Evolutionary conservation across 805 yeast genomes (phyloP).

Genomic region (Pichia sporocuriosa): DNA sequence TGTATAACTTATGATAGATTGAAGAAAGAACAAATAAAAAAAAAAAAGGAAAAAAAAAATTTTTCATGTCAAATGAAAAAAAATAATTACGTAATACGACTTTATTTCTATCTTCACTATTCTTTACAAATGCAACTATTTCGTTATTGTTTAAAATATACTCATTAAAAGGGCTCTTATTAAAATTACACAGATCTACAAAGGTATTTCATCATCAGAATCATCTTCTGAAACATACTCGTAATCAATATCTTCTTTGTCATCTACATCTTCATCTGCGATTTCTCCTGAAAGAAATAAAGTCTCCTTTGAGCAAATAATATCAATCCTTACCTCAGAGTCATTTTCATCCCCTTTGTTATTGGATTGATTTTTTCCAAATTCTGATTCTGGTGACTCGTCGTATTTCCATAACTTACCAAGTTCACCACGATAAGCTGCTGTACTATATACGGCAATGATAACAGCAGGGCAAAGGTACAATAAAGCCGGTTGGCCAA

Average conservation of each 20-base stretch:
- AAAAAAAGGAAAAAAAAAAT: too few species aligned
- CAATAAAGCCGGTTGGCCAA: slow-evolving; percentile 63
- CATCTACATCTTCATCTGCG: slow-evolving; percentile 21
- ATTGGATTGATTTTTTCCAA: too few species aligned
- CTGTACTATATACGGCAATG: slow-evolving; percentile 29
- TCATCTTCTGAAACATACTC: slow-evolving; percentile 4
- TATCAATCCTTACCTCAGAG: slow-evolving; percentile 14
- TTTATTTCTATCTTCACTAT: too few species aligned
- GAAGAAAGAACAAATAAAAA: too few species aligned
- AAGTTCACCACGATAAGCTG: slow-evolving; percentile 38
- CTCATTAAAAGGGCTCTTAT: too few species aligned
- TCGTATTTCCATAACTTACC: slow-evolving; percentile 34
- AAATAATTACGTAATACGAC: too few species aligned
- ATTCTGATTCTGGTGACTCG: slow-evolving; percentile 17
- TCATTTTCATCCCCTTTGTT: slow-evolving; percentile 10
- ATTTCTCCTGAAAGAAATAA: slow-evolving; percentile 19
- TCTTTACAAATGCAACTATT: too few species aligned
- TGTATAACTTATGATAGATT: too few species aligned
- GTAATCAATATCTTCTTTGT: slow-evolving; percentile 20
- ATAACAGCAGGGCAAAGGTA: slow-evolving; percentile 50
- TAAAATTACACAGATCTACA: too few species aligned
- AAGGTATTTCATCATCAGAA: slow-evolving; percentile 1
- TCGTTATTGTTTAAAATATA: too few species aligned
- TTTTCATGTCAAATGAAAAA: too few species aligned
- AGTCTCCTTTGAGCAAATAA: slow-evolving; percentile 22